Base-by-base conservation (phyloP, 768 basidiomycete species). In the Pholiota molesta region DNA sequence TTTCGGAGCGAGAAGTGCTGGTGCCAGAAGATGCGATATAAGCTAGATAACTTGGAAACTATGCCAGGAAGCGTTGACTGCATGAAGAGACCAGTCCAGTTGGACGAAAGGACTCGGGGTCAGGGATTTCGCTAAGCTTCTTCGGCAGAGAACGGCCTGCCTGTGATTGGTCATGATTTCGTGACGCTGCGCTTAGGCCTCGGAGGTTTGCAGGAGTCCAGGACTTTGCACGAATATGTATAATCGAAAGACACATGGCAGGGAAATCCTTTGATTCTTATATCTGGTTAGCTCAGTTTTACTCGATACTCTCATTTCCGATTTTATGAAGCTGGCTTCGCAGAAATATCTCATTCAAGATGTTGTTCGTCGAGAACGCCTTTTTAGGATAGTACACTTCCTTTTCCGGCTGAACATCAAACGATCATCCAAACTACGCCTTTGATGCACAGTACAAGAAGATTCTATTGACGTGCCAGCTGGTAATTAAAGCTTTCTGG, bases 371-470 rank as follows among this genome's bases (percentile, higher is more conserved):
- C 21, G 47, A 23, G 13, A 49, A 19, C 21, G 23, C 47, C 47
- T 49, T 23, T 49, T 49, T 49, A 49, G 47, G 47, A 49, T 21
- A 49, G 10, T 49, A 49, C 26, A 49, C 47, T 49, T 49, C 47
- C 47, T 49, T 49, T 49, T 37, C 26, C 3, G 19, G 42, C n/a
- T 44, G 42, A 31, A 7, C 42, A 44, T n/a, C 21, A 44, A 19
- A 6, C 40, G 40, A 37, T 37, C 35, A 37, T 44, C 17, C 42
- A 19, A 44, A 44, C 9, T 44, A 37, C 11, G 35, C 13, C 10
- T 13, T 37, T 13, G 5, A 9, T 37, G 6, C 35, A 10, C 35
- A 16, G 14, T 14, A 13, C 13, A 37, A 13, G 35, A 9, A 9
- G 10, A 37, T 14, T 37, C 10, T 9, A 1, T 11, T 14, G 35